Evolutionary conservation across 805 yeast genomes (phyloP), one percentile per base, ranked within the genome.

Genomic region (Blastobotrys attinorum): DNA sequence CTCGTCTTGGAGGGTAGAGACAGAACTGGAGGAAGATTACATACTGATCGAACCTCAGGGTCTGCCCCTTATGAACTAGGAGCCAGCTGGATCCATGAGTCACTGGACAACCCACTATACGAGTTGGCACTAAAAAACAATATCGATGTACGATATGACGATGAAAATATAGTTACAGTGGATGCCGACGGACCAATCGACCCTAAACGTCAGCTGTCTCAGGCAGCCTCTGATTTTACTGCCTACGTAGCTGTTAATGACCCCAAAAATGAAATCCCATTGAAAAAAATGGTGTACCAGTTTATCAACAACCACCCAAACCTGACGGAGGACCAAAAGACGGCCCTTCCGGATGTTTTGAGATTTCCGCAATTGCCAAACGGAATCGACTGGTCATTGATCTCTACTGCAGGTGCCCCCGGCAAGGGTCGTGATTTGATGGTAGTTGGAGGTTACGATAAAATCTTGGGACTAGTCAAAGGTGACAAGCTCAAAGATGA

Each of bases 1-100:
- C 52, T 74, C 4, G 56, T 84, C 0, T 46, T 85, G 7, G 94
- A 83, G 51, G 85, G 86, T 0, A 72, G 83, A 51, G 70, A 71
- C 48, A 62, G 84, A 35, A 55, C 80, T 3, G 94, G 92, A 5
- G 94, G 94, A 0, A 62, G 94, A 47, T 58, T 80, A 5, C 54
- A 63, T 10, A 78, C 84, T 0, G 71, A 70, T 41, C 38, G 52
- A 42, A 40, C 61, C 58, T 52, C 62, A 4, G 50, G 50, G 18
- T 32, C 44, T 18, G 79, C 43, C 4, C 48, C 48, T 8, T 44
- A 81, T 52, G 94, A 85, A 58, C 50, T 85, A 15, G 95, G 95
- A 1, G 92, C 89, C 0, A 72, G 84, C 11, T 84, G 94, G 94
- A 84, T 81, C 53, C 95, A 85, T 54, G 92, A 84, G 52, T 76